Evolutionary conservation across 176 grass and related monocot genomes (phyloP), one percentile per base, ranked within the genome.

Genomic region (Eragrostis curvula): DNA sequence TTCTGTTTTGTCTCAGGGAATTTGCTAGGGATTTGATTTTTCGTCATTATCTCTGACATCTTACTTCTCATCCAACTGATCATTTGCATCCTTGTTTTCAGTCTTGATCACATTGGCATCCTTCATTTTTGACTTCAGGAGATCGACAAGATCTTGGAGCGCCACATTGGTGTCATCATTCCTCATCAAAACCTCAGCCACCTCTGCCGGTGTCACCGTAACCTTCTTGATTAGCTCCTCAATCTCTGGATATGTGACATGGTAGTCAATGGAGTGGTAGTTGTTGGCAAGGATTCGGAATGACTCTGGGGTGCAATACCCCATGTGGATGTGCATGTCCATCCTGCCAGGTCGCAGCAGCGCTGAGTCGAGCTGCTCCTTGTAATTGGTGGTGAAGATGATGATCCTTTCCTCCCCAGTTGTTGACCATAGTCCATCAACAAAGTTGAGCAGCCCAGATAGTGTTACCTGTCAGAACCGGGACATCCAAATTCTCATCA

Each of bases 311-410:
- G 82, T 87, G 79, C 96, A 98, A 75, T 91, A 90, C 51, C 92
- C 90, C 96, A 98, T 95, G 86, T 93, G 71, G 42, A 98, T 86
- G 83, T 93, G 96, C 88, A 98, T 95, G 56, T 94, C 88, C 88
- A 97, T 97, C 79, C 95, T 82, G 25, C 95, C 92, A 10, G 95
- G 88, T 16, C 95, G 83, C 83, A 97, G 40, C 16, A 97, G 84
- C 17, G 95, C 92, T 0, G 86, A 88, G 84, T 97, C 95, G 6
- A 97, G 90, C 67, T 71, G 79, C 12, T 97, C 95, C 83, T 92
- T 94, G 84, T 94, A 92, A 36, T 97, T 97, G 44, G 95, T 97
- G 0, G 95, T 97, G 87, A 97, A 97, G 50, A 97, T 27, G 58
- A 97, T 90, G 69, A 97, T 89, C 82, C 90, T 87, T 64, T 94